phyloP scores from a whole-genome alignment of 768 basidiomycete genomes.

The Boletales sp. region DNA sequence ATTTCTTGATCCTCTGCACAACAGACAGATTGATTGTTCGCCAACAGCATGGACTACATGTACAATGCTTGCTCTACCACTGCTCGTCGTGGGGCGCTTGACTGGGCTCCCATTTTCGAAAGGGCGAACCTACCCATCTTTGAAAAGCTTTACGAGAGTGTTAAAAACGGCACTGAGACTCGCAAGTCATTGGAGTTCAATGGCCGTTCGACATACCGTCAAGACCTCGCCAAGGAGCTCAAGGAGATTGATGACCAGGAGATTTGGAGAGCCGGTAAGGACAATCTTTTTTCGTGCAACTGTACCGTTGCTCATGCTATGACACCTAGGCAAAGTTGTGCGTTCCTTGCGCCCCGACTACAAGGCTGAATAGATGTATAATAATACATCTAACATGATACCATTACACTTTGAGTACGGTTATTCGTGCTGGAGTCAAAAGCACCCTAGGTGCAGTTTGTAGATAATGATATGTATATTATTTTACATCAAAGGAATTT shows the following conservation, averaged over 20 bases:
- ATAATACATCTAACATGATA: not conserved
- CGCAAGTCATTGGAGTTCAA: conserved; percentile 97
- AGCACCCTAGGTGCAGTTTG: conserved; percentile 25
- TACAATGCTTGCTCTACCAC: conserved; percentile 99
- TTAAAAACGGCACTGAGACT: conserved; percentile 94
- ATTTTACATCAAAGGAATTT: no score
- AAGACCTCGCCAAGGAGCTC: conserved; percentile 89
- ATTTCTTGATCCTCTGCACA: not conserved
- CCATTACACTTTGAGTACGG: conserved; percentile 6
- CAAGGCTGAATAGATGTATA: conserved; percentile 52
- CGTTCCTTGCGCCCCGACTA: conserved; percentile 84
- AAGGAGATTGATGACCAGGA: conserved; percentile 96
- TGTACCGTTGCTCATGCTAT: conserved; percentile 5
- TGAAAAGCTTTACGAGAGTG: conserved; percentile 92
- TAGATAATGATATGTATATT: conserved; percentile 18
- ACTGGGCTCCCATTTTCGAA: conserved; percentile 98
- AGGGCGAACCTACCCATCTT: conserved; percentile 93
- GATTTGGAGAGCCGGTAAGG: conserved; percentile 92
- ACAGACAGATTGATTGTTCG: not conserved
- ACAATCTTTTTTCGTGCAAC: not conserved
- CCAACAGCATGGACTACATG: conserved; percentile 94
- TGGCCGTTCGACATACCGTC: conserved; percentile 84
- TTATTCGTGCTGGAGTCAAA: conserved; percentile 19
- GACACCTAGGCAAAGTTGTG: conserved; percentile 71
- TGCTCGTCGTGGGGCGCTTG: conserved; percentile 96